Evolutionary conservation across 2,329 filamentous ascomycete species (phyloP).

Genomic region (Exophiala xenobiotica): DNA sequence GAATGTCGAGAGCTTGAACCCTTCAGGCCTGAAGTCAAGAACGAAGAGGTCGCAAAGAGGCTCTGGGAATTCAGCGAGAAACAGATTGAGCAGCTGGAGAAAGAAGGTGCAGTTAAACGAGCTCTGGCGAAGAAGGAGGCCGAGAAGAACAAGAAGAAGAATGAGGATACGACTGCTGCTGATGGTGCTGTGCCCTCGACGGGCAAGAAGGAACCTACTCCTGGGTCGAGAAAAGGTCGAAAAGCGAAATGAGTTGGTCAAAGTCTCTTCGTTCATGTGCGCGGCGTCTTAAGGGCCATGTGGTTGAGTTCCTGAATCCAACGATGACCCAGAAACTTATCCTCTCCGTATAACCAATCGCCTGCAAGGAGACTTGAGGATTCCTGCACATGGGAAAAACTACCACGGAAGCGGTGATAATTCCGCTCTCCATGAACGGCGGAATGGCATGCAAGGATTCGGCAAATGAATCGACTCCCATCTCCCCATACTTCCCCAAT

Average conservation of each 20-base stretch:
- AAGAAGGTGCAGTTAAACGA: constrained; percentile 66
- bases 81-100: constrained; percentile 78
- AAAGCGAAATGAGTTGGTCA: constrained; percentile 37
- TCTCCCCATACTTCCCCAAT: not conserved
- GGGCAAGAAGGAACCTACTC: constrained; percentile 33
- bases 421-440: no score
- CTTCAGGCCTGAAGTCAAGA: constrained; percentile 69
- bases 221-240: constrained; percentile 43
- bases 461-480: no score
- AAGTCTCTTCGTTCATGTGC: no score
- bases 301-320: no score
- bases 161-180: constrained; percentile 21
- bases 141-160: constrained; percentile 32
- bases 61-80: constrained; percentile 88
- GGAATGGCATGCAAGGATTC: no score
- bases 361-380: not conserved
- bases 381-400: not conserved
- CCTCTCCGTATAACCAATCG: not conserved
- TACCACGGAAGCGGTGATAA: not conserved
- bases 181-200: constrained; percentile 20
- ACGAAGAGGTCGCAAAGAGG: constrained; percentile 77
- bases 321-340: no score
- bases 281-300: no score
- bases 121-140: constrained; percentile 57
- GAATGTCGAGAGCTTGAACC: constrained; percentile 79